Percentiles rank a stretch among this genome's conserved stretches.
These are phyloP conservation scores for Kuraishia hungarica DNA, from an alignment of 805 yeast genomes.

Conservation along the genomic window DNA sequence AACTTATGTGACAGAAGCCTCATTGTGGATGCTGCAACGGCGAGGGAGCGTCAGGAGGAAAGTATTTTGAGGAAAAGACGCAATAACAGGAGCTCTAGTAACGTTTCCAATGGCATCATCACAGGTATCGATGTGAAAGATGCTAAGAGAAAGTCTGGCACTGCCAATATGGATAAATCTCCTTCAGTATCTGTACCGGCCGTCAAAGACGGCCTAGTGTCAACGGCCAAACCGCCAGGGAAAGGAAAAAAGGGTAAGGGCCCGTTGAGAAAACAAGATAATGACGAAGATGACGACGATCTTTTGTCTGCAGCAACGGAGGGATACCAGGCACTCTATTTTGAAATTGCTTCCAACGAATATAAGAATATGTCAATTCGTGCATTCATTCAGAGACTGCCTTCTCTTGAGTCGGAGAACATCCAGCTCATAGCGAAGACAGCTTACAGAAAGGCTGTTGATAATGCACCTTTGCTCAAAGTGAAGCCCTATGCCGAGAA, in stretches of 20 bases:
- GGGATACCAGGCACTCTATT: constrained; percentile 45
- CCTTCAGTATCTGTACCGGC: not conserved
- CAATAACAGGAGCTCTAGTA: constrained; percentile 13
- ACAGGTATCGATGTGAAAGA: not conserved
- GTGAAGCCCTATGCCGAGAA: constrained; percentile 56
- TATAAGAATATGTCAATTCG: constrained; percentile 29
- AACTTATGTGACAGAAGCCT: constrained; percentile 54
- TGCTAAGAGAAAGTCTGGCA: constrained; percentile 5
- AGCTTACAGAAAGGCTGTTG: constrained; percentile 13
- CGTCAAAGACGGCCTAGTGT: not conserved
- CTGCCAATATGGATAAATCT: not conserved
- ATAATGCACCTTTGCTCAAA: constrained; percentile 4
- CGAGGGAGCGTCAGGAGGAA: constrained; percentile 25
- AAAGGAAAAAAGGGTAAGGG: constrained; percentile 23
- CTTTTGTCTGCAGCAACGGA: constrained; percentile 35
- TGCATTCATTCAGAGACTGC: constrained; percentile 17
- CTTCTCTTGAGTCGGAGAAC: constrained; percentile 11
- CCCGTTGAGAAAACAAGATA: constrained; percentile 14
- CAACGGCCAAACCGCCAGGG: constrained; percentile 31
- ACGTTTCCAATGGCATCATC: not conserved
- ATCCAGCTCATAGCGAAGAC: constrained; percentile 17
- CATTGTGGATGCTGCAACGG: constrained; percentile 30
- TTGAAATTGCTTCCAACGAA: constrained; percentile 35
- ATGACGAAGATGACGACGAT: constrained; percentile 31
- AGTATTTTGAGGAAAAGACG: constrained; percentile 22